phyloP scores from a whole-genome alignment of 371 early-diverging fungal species.

The Mortierella sp. region DNA sequence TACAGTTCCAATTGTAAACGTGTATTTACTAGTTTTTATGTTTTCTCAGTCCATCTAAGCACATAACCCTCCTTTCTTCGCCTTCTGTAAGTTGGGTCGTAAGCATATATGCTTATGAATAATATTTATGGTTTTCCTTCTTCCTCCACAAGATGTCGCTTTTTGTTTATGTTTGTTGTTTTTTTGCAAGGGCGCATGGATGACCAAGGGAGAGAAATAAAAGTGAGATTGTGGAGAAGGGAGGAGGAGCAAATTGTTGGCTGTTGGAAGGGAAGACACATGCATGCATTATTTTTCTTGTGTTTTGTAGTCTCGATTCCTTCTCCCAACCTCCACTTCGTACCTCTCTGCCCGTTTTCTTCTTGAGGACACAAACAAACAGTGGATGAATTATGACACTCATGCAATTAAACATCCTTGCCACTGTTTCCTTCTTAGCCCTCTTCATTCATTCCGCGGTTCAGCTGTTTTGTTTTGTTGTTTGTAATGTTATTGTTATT shows the following conservation, averaged over 20 bases:
- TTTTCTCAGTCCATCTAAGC: too few relatives aligned
- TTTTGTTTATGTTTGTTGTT: not conserved
- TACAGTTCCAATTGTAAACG: not conserved
- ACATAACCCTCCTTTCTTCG: not conserved
- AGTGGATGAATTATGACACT: slow-evolving; percentile 2
- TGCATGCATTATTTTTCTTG: slow-evolving; percentile 1
- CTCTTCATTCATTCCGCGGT: not conserved
- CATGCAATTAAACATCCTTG: not conserved
- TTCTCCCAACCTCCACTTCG: not conserved
- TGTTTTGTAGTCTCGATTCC: slow-evolving; percentile 10
- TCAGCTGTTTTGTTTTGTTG: not conserved
- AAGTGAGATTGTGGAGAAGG: not conserved
- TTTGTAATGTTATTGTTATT: not conserved
- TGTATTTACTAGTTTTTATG: not conserved
- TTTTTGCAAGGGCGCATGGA: not conserved
- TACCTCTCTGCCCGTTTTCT: not conserved
- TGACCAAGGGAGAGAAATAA: not conserved
- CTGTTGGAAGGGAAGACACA: not conserved
- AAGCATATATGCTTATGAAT: slow-evolving; percentile 9
- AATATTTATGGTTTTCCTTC: slow-evolving; percentile 1
- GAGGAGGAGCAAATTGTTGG: not conserved
- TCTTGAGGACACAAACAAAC: not conserved
- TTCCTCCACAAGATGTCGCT: not conserved
- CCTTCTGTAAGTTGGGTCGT: not conserved
- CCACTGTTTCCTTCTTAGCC: not conserved